phyloP scores from a whole-genome alignment of 1,284 basidiomycete genomes.

The Termitomyces sp. region DNA sequence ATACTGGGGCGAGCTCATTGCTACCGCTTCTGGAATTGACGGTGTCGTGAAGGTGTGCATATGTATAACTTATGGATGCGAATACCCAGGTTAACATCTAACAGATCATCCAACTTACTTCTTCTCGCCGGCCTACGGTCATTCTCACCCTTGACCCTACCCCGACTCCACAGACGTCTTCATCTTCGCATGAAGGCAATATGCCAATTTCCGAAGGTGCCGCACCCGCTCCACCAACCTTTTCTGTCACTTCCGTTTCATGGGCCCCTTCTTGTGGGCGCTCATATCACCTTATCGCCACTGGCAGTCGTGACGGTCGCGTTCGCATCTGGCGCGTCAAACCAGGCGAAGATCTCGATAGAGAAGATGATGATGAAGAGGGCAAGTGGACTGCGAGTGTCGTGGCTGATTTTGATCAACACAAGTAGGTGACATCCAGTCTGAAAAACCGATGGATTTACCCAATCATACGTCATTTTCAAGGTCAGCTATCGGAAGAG shows the following conservation, averaged over 20 bases:
- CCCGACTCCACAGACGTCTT: constrained; percentile 7
- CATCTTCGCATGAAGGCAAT: constrained; percentile 3
- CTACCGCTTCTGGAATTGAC: constrained; percentile 65
- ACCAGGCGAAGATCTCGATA: constrained; percentile 45
- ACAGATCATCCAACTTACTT: constrained; percentile 53
- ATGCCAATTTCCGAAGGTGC: constrained; percentile 7
- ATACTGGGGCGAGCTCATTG: constrained; percentile 89
- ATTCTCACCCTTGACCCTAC: constrained; percentile 38
- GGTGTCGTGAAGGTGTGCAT: constrained; percentile 68
- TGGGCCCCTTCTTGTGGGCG: constrained; percentile 92
- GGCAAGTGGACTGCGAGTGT: constrained; percentile 66
- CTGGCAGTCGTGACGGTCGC: constrained; percentile 79
- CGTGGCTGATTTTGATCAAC: constrained; percentile 84
- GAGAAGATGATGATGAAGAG: constrained; percentile 34
- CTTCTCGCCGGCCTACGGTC: constrained; percentile 45
- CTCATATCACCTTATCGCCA: constrained; percentile 88
- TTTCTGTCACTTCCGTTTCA: constrained; percentile 72
- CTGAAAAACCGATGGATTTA: neutral
- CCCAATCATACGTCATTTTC: neutral
- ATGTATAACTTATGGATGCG: neutral
- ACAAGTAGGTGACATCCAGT: constrained; percentile 48
- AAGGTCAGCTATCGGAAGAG: constrained; percentile 64
- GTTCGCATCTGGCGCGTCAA: constrained; percentile 84
- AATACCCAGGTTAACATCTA: neutral
- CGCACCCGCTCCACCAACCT: constrained; percentile 31